A percentile compares a stretch with the other conserved stretches of the same genome.
phyloP scores from a whole-genome alignment of 2,329 filamentous ascomycete species.

The Mollisia scopiformis region DNA sequence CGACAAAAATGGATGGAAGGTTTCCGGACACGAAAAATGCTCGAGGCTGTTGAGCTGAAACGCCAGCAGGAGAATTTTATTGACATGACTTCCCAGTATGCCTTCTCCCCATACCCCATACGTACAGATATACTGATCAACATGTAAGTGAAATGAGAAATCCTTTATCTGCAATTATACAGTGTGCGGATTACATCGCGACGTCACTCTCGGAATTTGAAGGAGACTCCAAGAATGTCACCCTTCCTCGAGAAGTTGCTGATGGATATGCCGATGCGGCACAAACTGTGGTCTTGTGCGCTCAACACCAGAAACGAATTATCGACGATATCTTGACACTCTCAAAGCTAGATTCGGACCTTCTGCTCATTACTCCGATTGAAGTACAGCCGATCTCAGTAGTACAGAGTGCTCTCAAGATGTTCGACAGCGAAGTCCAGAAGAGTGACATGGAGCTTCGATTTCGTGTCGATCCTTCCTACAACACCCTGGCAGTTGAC shows the following conservation, averaged over 20 bases:
- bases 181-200: conserved; percentile 73
- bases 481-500: conserved; percentile 57
- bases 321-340: conserved; percentile 74
- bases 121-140: conserved; percentile 3
- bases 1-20: conserved; percentile 30
- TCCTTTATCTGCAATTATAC: conserved; percentile 72
- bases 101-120: neutral
- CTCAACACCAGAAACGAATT: conserved; percentile 78
- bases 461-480: conserved; percentile 65
- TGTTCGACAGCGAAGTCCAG: conserved; percentile 77
- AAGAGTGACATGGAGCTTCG: conserved; percentile 69
- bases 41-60: conserved; percentile 59
- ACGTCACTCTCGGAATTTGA: conserved; percentile 47
- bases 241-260: conserved; percentile 47
- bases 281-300: conserved; percentile 76
- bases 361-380: conserved; percentile 68
- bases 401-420: conserved; percentile 71
- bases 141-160: conserved; percentile 64
- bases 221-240: conserved; percentile 34
- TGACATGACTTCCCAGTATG: conserved; percentile 61
- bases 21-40: conserved; percentile 45
- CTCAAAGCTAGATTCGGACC: conserved; percentile 74
- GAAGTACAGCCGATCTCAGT: conserved; percentile 46
- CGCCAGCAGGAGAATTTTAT: conserved; percentile 81
- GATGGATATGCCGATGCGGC: conserved; percentile 70